Base-by-base conservation (phyloP, 2,329 filamentous ascomycete genomes). In the Sphaceloma murrayae region DNA sequence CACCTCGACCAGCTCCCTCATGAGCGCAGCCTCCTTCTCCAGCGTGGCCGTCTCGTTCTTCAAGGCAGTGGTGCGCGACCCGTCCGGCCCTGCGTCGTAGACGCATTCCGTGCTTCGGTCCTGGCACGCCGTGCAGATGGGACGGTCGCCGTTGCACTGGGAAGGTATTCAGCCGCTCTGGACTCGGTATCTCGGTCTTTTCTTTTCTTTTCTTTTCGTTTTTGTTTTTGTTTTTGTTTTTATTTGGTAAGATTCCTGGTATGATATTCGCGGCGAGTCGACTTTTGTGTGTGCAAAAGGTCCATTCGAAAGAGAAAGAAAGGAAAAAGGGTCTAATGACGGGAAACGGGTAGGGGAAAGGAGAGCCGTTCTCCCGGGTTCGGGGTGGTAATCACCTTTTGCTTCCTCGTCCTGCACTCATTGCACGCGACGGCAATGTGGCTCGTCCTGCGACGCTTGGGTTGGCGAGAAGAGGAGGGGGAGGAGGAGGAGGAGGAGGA, bases 91-190 rank as follows among this genome's bases (percentile, higher is more conserved):
- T 14, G 34, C 34, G 13, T 38, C 34, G 19, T 38, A 38, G 11
- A 19, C 8, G 13, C 34, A 38, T 14, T 38, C 34, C 9, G 14
- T 17, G 2, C 19, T 22, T 24, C 34, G 8, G 19, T 38, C 34
- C 19, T 38, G 34, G 13, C 34, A 38, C 5, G 34, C 34, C 3
- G 34, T 22, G n/a, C 34, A 38, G 13, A 11, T 24, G 9, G 34
- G 34, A 13, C 34, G 34, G 13, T 38, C 34, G n/a, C 34, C 34
- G n/a, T 22, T 38, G 19, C 34, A 38, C 34, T 38, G 34, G 10
- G 11, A 3, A n/a, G 16, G 10, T 17, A 13, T 38, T 13, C n/a
- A n/a, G n/a, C n/a, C n/a, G n/a, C n/a, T n/a, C n/a, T n/a, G n/a
- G n/a, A n/a, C n/a, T n/a, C n/a, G n/a, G n/a, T n/a, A n/a, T n/a